Evolutionary conservation across 2,329 filamentous ascomycete species (phyloP).

Genomic region (Didymella glomerata): DNA sequence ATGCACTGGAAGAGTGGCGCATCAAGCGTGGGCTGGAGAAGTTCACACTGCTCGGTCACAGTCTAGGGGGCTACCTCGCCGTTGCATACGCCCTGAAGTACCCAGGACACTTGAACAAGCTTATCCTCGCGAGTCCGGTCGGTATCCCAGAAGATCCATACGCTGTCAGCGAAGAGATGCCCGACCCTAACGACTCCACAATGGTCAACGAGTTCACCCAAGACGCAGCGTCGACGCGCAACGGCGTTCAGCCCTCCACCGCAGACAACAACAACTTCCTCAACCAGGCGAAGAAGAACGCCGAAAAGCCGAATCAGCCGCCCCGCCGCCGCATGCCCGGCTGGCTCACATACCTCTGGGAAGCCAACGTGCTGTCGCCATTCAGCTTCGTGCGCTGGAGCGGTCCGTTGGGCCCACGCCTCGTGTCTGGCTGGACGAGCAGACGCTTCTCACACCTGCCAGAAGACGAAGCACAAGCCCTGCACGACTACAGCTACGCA

Average conservation of each 20-base stretch:
- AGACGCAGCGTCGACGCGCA: conserved; percentile 73
- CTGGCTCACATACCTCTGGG: conserved; percentile 95
- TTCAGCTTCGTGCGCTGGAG: conserved; percentile 89
- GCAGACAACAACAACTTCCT: conserved; percentile 64
- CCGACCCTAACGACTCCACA: conserved; percentile 75
- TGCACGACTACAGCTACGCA: conserved; percentile 94
- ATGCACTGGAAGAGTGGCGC: conserved; percentile 96
- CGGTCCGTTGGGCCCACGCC: conserved; percentile 86
- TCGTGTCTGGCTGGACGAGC: conserved; percentile 94
- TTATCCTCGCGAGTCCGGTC: conserved; percentile 93
- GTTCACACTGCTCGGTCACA: conserved; percentile 93
- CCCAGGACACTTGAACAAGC: conserved; percentile 90
- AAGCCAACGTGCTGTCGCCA: conserved; percentile 87
- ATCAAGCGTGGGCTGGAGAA: conserved; percentile 86
- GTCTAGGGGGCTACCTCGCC: conserved; percentile 91
- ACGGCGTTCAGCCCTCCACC: conserved; percentile 73
- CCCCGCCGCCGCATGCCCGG: conserved; percentile 73
- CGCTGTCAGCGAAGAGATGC: conserved; percentile 80
- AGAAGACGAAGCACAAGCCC: conserved; percentile 76
- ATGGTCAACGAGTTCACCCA: conserved; percentile 81
- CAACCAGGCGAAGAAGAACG: conserved; percentile 52
- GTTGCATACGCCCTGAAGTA: conserved; percentile 97
- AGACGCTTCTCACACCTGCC: conserved; percentile 91
- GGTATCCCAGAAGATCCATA: conserved; percentile 95
- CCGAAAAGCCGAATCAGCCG: conserved; percentile 50